Evolutionary conservation across 225 moss, liverwort and hornwort genomes (phyloP), one percentile per base, ranked within the genome.

Genomic region (Bryoerythrophyllum caledonicum): DNA sequence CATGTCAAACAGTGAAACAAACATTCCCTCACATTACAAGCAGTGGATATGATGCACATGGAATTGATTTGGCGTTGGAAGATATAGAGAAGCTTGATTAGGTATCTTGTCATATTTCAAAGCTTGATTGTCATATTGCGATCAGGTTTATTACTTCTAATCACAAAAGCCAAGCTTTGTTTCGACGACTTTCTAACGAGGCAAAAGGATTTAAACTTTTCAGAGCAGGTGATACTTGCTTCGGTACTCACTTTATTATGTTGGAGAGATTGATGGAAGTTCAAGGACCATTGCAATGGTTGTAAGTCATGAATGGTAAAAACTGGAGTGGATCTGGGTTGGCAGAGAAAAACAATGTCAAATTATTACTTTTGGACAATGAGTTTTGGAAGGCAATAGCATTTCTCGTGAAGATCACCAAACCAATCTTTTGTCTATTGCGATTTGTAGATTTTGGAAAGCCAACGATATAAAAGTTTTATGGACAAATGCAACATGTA

Each of bases 71-170:
- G 5, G 8, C 54, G 21, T 54, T 2, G 21, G 2, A 54, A 10
- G 9, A 54, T 54, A 54, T 21, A 1, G 54, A 9, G 3, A 54
- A 54, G 54, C 0, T 54, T 8, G 2, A 54, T 21, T 54, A 1
- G 21, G 0, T 9, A 8, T 21, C 21, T 8, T 3, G 0, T 10
- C 20, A 54, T 21, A 21, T 54, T 21, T 20, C 26, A 26, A 58
- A 9, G 9, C 2, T 5, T 0, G 13, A 48, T n/a, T n/a, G n/a
- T n/a, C n/a, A 17, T 13, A 0, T 3, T 14, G 4, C 16, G 0
- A 17, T 48, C 0, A 21, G 10, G n/a, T 54, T 54, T n/a, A 54
- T 9, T 9, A 54, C 1, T n/a, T 0, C 17, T 48, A 1, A 54
- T n/a, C 8, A 54, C 2, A 21, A 10, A 54, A 21, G 11, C 7